Evolutionary conservation across 805 yeast species (phyloP), one percentile per base, ranked within the genome.

Genomic region (Zygosaccharomyces siamensis): DNA sequence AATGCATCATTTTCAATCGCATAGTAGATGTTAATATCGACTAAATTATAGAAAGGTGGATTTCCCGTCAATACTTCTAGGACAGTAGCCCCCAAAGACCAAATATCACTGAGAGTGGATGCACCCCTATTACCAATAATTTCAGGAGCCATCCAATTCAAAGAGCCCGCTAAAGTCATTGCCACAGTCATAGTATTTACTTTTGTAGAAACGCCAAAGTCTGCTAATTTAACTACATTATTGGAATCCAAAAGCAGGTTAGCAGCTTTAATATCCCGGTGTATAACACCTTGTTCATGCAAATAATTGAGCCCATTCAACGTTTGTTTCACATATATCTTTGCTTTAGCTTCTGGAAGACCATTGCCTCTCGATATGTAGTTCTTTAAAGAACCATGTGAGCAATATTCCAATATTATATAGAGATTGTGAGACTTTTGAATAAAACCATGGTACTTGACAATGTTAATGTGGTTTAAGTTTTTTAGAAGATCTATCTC

Each of bases 141-240:
- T 62, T 93, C 99, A 0, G 99, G 99, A 0, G 99, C 97, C 97
- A 93, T 90, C 98, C 98, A 93, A 63, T 92, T 86, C 0, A 97
- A 95, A 0, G 98, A 89, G 1, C 99, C 99, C 6, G 79, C 83
- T 60, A 78, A 73, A 0, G 84, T 79, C 63, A 75, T 72, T 4
- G 60, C 60, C 59, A 84, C 77, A 38, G 85, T 74, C 50, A 81
- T 59, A 56, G 81, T 80, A 54, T 76, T 82, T 6, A 80, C 73
- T 57, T 83, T 86, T 0, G 97, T 87, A 1, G 98, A 95, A 8
- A 92, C 97, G 1, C 98, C 98, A 67, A 92, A 92, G 66, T 92
- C 99, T 2, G 97, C 97, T 43, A 92, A 75, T 59, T 92, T 93
- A 11, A 89, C 92, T 7, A 78, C 82, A 2, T 95, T 90, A 10